Conservation (phyloP, 106 monocot genomes). For the Gastrodia elata region DNA sequence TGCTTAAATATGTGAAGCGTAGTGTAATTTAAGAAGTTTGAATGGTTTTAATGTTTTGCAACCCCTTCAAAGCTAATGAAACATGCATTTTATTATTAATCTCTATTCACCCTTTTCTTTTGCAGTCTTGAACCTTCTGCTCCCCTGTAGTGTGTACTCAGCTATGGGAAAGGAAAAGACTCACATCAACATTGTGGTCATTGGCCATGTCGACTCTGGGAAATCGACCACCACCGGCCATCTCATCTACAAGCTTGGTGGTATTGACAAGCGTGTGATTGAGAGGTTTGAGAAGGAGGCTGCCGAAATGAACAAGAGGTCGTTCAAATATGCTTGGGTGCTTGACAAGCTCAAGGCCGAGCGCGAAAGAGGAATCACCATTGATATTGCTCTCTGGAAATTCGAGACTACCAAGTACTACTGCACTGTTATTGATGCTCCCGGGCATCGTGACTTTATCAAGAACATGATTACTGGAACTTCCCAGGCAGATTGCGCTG, state of each 20-base stretch:
- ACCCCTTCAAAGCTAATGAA: neutral
- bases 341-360: constrained; percentile 45
- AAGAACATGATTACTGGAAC: constrained; percentile 40
- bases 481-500: constrained; percentile 34
- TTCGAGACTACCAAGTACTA: constrained; percentile 37
- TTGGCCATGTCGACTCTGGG: constrained; percentile 37
- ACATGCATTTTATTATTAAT: neutral
- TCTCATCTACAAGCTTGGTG: constrained; percentile 37
- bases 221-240: constrained; percentile 35
- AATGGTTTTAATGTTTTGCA: neutral
- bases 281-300: constrained; percentile 41
- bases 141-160: neutral
- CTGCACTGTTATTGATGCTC: constrained; percentile 40
- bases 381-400: constrained; percentile 34
- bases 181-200: constrained; percentile 38
- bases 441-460: constrained; percentile 37
- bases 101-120: neutral
- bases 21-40: neutral
- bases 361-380: constrained; percentile 30
- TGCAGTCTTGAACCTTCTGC: neutral
- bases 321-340: constrained; percentile 44
- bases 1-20: neutral
- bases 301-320: constrained; percentile 42
- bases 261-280: constrained; percentile 40
- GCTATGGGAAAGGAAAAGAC: constrained; percentile 34